A percentile compares a stretch with the other conserved stretches of the same genome.
Conservation (phyloP, 805 yeast genomes). For the Candida koratica region DNA sequence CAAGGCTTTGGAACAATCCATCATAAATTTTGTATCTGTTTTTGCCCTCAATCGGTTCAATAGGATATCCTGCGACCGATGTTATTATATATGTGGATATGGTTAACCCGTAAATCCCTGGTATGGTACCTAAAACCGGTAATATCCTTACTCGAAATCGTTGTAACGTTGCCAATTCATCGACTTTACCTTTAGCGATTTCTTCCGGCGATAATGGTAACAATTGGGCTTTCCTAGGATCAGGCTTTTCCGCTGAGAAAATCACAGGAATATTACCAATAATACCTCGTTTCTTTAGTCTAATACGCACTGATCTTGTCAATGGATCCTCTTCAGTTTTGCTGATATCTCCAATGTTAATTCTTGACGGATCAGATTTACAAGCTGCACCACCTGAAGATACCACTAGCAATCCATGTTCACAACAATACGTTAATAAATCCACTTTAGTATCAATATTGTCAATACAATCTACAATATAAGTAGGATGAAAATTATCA, state of each 20-base stretch:
- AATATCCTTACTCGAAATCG: constrained; percentile 91
- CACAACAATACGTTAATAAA: constrained; percentile 67
- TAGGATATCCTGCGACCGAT: constrained; percentile 78
- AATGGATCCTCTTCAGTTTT: constrained; percentile 92
- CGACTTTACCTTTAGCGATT: constrained; percentile 75
- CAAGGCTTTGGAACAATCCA: constrained; percentile 72
- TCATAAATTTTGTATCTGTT: constrained; percentile 84
- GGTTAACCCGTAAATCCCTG: constrained; percentile 91
- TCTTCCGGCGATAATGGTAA: constrained; percentile 84
- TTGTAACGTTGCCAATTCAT: constrained; percentile 78
- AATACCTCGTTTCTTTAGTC: constrained; percentile 78
- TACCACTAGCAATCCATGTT: constrained; percentile 59
- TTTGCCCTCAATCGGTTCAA: constrained; percentile 88
- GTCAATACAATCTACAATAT: constrained; percentile 92
- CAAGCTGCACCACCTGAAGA: constrained; percentile 98
- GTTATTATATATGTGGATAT: constrained; percentile 82
- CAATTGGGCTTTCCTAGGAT: constrained; percentile 84
- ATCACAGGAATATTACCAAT: constrained; percentile 75
- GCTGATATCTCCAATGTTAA: constrained; percentile 84
- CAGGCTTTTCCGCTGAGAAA: constrained; percentile 94
- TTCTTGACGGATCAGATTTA: constrained; percentile 90
- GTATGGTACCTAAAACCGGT: constrained; percentile 96
- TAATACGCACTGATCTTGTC: constrained; percentile 80
- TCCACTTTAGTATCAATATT: constrained; percentile 97
- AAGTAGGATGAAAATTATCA: constrained; percentile 56